Evolutionary conservation across 352 stramenopile species (phyloP), one percentile per base, ranked within the genome.

Genomic region (Phytophthora litchii): DNA sequence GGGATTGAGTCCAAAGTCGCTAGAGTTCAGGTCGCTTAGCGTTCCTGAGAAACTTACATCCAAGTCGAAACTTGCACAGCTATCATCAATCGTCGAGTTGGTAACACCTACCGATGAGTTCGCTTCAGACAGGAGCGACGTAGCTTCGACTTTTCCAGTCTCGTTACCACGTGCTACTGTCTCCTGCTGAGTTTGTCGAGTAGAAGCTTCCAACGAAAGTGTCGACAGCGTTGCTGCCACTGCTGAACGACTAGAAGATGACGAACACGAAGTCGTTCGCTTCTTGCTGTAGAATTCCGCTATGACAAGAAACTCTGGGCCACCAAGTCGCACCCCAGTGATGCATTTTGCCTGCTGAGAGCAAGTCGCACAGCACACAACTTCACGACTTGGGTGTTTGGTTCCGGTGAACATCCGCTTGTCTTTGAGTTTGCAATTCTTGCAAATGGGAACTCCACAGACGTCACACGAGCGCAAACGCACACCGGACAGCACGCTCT

Each of bases 401-500:
- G 13, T 55, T 5, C 76, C 65, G 0, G 62, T 35, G 23, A 88
- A 82, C 16, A 83, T 60, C 11, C 49, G 47, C 36, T 49, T 52
- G 45, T 80, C 76, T 44, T 88, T 89, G 19, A 75, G 54, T 27
- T 64, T 71, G 60, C 80, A 89, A 35, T 64, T 72, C 1, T 64
- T 60, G 42, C 78, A 88, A 14, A 88, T 66, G 5, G 60, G 34
- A 7, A 66, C 41, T 11, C 68, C 65, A 59, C 80, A 89, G 12
- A 86, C 57, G 7, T 61, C 47, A 12, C 80, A 89, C 16, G 48
- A 42, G 19, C 66, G 64, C 27, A 74, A 64, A 20, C 59, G 54
- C n/a, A 48, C 27, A 8, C 29, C 48, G 19, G 55, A 41, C 20
- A 74, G 51, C 25, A 74, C 37, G 6, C 42, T 14, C 25, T 59